Evolutionary conservation across 495 filamentous ascomycete species (phyloP), one percentile per base, ranked within the genome.

Genomic region (Amphirosellinia nigrospora): DNA sequence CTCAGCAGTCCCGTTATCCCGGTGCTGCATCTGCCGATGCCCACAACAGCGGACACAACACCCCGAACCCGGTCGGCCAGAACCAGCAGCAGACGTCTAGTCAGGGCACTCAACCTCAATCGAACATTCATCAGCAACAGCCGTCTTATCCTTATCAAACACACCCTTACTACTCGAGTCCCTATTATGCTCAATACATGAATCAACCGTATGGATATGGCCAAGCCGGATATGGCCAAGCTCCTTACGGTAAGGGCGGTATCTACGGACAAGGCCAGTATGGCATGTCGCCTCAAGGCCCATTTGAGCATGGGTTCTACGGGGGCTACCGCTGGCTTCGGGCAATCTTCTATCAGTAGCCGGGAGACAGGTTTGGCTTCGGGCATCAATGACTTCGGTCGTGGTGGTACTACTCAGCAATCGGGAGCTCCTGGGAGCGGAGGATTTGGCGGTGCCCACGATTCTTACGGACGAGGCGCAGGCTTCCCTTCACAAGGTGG

Each of bases 191-290:
- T 67, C 84, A 86, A 41, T 95, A 96, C 81, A 90, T 94, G 88
- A 90, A 89, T 80, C 89, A 90, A 79, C 85, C 81, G 69, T 85
- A 93, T 77, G 88, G 86, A 53, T 93, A 92, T 75, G 87, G 86
- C 69, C 85, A 86, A 72, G 85, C 83, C 43, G 90, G 84, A 70
- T 92, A 94, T 75, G 91, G 89, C 58, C 88, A 81, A n/a, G 79
- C 75, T 9, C 90, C 90, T 3, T 94, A 94, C 70, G 90, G 89
- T 75, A 95, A 96, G 83, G 89, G 83, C 65, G 90, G 89, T 53
- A 89, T 94, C 82, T 97, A 97, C 75, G 89, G 88, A 68, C 92
- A 93, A 79, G 90, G 90, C 32, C 90, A 89, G 71, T 97, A 96
- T 79, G 89, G 88, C 41, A 88, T 92, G 81, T 85, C 87, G 45